phyloP scores from a whole-genome alignment of 805 yeast species.

The Suhomyces vadensis region DNA sequence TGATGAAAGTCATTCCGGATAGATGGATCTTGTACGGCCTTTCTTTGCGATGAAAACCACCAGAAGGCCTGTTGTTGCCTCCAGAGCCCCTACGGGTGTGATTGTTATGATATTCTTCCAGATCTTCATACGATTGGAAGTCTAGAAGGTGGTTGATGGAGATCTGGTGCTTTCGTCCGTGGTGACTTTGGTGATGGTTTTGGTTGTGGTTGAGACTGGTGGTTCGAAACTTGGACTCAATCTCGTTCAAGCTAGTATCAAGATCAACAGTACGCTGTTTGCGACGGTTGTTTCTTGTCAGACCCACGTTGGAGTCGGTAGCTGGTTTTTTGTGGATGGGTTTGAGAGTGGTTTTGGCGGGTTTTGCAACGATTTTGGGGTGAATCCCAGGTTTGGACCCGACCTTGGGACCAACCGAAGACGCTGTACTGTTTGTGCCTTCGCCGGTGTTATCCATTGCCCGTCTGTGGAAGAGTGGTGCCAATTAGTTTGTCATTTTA shows the following conservation, averaged over 20 bases:
- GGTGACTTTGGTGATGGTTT: constrained; percentile 13
- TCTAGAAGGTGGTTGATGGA: constrained; percentile 68
- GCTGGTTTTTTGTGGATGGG: no score
- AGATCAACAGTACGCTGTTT: background rate
- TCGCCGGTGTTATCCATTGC: constrained; percentile 1
- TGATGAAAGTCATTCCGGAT: constrained; percentile 68
- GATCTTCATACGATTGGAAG: constrained; percentile 46
- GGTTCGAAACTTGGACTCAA: background rate
- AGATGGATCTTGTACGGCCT: constrained; percentile 41
- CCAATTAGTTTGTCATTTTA: no score
- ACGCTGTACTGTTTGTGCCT: background rate
- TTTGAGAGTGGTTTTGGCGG: background rate
- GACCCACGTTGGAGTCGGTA: constrained; percentile 4
- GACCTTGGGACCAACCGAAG: background rate
- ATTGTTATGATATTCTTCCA: constrained; percentile 32
- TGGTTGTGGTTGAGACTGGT: constrained; percentile 8
- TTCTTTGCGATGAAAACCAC: background rate
- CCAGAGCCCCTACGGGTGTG: constrained; percentile 15
- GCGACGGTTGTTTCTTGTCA: background rate
- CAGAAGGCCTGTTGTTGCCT: background rate
- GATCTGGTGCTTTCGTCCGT: constrained; percentile 40
- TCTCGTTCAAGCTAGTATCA: background rate
- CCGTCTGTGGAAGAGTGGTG: background rate
- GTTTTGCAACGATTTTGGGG: background rate
- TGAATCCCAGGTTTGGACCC: background rate